phyloP scores from a whole-genome alignment of 179 eudicot genomes.

The Beta corolliflora region DNA sequence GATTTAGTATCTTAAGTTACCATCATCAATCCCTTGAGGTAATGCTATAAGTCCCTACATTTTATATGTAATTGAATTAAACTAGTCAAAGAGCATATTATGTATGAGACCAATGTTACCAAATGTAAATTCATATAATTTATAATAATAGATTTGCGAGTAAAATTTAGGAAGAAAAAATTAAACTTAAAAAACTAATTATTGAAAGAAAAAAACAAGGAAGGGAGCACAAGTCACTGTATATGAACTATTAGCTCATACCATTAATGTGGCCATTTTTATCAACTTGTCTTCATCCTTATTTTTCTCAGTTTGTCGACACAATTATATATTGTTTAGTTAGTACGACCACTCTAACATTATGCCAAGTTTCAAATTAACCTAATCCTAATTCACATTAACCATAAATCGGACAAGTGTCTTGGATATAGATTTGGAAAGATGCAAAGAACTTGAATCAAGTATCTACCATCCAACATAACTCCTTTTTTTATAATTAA shows the following conservation, averaged over 20 bases:
- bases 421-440: slow-evolving; percentile 4
- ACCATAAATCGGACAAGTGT: slow-evolving; percentile 5
- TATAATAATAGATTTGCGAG: too few species aligned
- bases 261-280: neutral
- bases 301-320: neutral
- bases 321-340: neutral
- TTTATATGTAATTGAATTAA: too few species aligned
- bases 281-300: slow-evolving; percentile 5
- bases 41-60: too few species aligned
- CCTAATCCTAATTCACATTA: neutral
- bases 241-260: neutral
- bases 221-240: neutral
- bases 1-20: too few species aligned
- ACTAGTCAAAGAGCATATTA: too few species aligned
- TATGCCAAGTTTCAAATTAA: neutral
- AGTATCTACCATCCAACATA: slow-evolving; percentile 10
- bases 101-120: too few species aligned
- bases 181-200: neutral
- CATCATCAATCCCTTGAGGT: too few species aligned
- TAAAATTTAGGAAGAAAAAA: too few species aligned
- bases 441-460: slow-evolving; percentile 11
- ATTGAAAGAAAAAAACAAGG: neutral
- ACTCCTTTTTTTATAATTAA: neutral
- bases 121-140: too few species aligned
- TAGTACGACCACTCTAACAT: neutral